Conservation (phyloP, 192 early-diverging fungal genomes). For the Blastocladiella britannica region DNA sequence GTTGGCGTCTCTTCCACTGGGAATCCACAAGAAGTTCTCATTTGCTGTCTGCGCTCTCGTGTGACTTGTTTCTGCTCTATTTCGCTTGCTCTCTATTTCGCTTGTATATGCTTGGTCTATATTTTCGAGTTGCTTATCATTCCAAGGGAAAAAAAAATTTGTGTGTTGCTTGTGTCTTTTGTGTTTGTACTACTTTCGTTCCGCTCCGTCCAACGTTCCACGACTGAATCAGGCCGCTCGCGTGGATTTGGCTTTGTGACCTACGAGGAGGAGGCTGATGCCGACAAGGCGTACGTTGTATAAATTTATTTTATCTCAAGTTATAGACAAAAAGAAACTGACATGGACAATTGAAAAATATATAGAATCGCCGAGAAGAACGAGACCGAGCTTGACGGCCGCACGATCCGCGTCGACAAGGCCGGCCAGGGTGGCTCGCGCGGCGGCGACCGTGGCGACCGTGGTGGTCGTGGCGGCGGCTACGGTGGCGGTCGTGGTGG, state of each 20-base stretch:
- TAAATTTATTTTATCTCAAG: neutral
- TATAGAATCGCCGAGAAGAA: conserved; percentile 19
- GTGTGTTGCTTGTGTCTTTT: too few species aligned
- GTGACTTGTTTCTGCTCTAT: too few species aligned
- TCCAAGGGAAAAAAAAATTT: too few species aligned
- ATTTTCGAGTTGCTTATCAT: too few species aligned
- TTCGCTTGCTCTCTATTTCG: too few species aligned
- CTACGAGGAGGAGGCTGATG: conserved; percentile 10
- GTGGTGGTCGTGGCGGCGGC: conserved; percentile 11
- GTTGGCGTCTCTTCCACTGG: too few species aligned
- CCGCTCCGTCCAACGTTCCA: too few species aligned
- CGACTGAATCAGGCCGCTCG: conserved; percentile 25
- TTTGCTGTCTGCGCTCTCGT: too few species aligned
- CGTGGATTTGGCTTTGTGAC: conserved; percentile 39
- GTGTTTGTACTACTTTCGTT: too few species aligned
- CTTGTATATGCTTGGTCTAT: too few species aligned
- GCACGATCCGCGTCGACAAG: conserved; percentile 27
- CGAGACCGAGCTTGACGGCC: conserved; percentile 33
- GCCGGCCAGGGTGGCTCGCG: conserved; percentile 21
- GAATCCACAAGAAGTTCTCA: too few species aligned
- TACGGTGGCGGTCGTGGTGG: conserved; percentile 8
- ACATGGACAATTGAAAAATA: neutral
- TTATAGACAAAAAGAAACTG: neutral
- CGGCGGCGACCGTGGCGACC: conserved; percentile 2
- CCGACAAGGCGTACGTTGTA: conserved; percentile 12